Evolutionary conservation across 805 yeast genomes (phyloP), one percentile per base, ranked within the genome.

Genomic region (Maudiozyma pseudohumilis): DNA sequence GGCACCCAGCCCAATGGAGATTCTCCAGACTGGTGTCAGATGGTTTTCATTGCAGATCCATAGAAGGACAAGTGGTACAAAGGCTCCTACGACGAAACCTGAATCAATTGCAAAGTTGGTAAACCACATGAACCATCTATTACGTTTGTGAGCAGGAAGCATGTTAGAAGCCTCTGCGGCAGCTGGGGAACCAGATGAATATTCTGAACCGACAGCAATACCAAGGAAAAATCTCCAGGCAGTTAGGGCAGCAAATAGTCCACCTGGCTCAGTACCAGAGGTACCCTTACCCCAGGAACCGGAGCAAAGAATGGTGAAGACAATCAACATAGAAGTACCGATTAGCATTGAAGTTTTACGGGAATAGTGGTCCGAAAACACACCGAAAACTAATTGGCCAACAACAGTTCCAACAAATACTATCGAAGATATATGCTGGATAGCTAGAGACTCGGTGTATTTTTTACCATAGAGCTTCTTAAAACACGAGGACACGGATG

Each of bases 161-260:
- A 74, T 63, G 40, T 82, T 77, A 32, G 94, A 77, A 27, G 94
- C 92, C 61, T 88, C 96, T 21, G 96, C 87, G 48, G 94, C 85
- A 26, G 94, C 94, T 15, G 88, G 89, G 7, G 95, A 80, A 32
- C 95, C 88, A 11, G 94, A 80, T 32, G 96, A 95, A 56, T 88
- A 88, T 63, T 88, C 97, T 34, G 94, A 88, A 50, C 97, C 97
- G 49, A 89, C 83, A 51, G 88, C 94, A 46, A 85, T 67, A 63
- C 97, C 97, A 36, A 88, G 64, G 61, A 88, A 79, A 60, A 84
- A 84, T 60, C 97, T 73, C 59, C 80, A 85, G 8, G 79, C 80
- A 7, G 94, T 84, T 38, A 88, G 63, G 16, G 92, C 89, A n/a
- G 86, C 79, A 44, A 89, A 74, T 66, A 88, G 40, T 9, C 60